A percentile compares a stretch with the other conserved stretches of the same genome.
Conservation (phyloP, 2,329 filamentous ascomycete genomes). For the Hypoxylon sp. region DNA sequence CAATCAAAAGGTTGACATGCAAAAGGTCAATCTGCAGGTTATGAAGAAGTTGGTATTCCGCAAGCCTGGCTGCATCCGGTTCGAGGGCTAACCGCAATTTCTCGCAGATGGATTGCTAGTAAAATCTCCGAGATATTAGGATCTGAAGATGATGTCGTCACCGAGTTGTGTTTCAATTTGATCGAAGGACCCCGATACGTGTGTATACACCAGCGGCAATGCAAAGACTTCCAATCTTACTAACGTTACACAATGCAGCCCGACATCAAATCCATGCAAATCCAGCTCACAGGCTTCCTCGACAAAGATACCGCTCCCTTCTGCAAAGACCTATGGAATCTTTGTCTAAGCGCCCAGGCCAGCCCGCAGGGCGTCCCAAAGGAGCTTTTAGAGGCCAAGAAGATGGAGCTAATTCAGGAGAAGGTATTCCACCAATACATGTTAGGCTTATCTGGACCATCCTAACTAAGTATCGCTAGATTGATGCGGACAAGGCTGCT, state of each 20-base stretch:
- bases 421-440: conserved; percentile 66
- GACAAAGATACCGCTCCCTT: conserved; percentile 90
- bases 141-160: conserved; percentile 95
- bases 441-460: not conserved
- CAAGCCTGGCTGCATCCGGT: conserved; percentile 3
- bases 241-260: conserved; percentile 65
- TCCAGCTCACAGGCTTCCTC: conserved; percentile 92
- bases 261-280: conserved; percentile 94
- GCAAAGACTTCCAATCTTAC: conserved; percentile 16
- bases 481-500: conserved; percentile 82
- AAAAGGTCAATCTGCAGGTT: conserved; percentile 94
- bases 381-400: conserved; percentile 95
- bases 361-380: conserved; percentile 92
- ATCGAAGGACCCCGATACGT: conserved; percentile 81
- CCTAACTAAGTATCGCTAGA: conserved; percentile 55
- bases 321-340: conserved; percentile 92
- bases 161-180: conserved; percentile 78
- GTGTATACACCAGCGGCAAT: conserved; percentile 49
- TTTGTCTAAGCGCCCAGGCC: conserved; percentile 88
- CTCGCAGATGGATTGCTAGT: conserved; percentile 85
- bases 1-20: conserved; percentile 94
- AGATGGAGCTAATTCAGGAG: conserved; percentile 91
- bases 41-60: conserved; percentile 86
- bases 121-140: conserved; percentile 87
- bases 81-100: conserved; percentile 23